Evolutionary conservation across 1,139 yeast genomes (phyloP).

Genomic region (Debaryomycetaceae sp.): DNA sequence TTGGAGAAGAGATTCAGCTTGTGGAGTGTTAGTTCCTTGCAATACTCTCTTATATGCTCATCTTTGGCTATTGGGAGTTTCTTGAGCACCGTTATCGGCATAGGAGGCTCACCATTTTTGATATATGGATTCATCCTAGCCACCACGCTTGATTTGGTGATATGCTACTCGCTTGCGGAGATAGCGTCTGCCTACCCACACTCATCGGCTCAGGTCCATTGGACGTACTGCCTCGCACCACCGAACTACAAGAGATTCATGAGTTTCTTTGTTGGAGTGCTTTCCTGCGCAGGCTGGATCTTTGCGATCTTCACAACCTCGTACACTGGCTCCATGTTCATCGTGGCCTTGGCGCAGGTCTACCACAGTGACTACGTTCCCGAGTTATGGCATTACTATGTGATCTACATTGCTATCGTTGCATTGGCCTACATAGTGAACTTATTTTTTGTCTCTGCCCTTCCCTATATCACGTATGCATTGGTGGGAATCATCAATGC

Average conservation of each 20-base stretch:
- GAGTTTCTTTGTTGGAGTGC: constrained; percentile 45
- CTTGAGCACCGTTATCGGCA: constrained; percentile 22
- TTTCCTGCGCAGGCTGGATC: constrained; percentile 51
- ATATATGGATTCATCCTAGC: constrained; percentile 22
- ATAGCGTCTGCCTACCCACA: constrained; percentile 27
- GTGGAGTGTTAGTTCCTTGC: constrained; percentile 22
- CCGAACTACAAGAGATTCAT: constrained; percentile 13
- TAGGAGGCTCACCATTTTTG: constrained; percentile 24
- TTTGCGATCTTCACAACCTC: constrained; percentile 34
- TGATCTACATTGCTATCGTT: constrained; percentile 16
- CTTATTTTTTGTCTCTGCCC: constrained; percentile 14
- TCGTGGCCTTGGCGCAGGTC: constrained; percentile 38
- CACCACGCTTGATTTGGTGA: constrained; percentile 17
- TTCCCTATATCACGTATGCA: constrained; percentile 17
- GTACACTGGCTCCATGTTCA: constrained; percentile 39
- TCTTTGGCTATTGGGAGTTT: constrained; percentile 24
- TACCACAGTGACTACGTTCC: constrained; percentile 21
- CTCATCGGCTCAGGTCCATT: constrained; percentile 28
- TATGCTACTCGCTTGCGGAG: constrained; percentile 24
- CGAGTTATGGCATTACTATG: constrained; percentile 21
- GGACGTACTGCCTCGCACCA: constrained; percentile 26
- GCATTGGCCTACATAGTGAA: constrained; percentile 17
- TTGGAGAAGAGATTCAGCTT: constrained; percentile 19
- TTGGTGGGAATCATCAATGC: constrained; percentile 19
- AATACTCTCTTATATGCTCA: constrained; percentile 22